These are phyloP conservation scores for Rubus idaeus DNA, from an alignment of 306 rosid species.

Conservation along the genomic window DNA sequence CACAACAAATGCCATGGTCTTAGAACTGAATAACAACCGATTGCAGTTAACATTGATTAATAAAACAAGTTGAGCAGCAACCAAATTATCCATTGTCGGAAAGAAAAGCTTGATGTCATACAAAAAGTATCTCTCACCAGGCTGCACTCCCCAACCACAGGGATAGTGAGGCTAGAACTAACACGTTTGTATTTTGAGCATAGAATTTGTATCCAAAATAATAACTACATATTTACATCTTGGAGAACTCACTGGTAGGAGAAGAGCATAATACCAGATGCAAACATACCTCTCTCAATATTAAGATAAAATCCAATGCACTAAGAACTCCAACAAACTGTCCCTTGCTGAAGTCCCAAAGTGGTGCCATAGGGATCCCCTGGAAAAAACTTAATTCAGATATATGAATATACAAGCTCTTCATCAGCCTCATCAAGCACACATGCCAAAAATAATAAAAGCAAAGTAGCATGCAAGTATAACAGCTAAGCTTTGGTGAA, in stretches of 20 bases:
- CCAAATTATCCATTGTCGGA: neutral
- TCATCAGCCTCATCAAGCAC: slow-evolving; percentile 22
- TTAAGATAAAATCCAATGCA: slow-evolving; percentile 89
- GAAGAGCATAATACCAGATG: slow-evolving; percentile 27
- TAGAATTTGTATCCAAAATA: neutral
- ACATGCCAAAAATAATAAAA: neutral
- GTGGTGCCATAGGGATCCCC: slow-evolving; percentile 97
- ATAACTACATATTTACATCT: slow-evolving; percentile 19
- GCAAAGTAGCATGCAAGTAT: neutral
- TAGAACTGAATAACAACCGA: neutral
- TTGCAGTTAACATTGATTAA: neutral
- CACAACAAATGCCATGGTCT: neutral
- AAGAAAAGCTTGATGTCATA: neutral
- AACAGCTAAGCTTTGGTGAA: neutral
- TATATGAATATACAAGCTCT: slow-evolving; percentile 22
- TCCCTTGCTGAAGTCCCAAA: slow-evolving; percentile 85
- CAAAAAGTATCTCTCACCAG: neutral
- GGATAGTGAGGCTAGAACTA: neutral
- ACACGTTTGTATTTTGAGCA: neutral
- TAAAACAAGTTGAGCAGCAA: neutral
- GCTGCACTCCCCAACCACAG: neutral
- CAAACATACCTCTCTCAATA: slow-evolving; percentile 81
- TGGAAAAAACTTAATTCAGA: slow-evolving; percentile 39
- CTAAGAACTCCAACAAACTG: slow-evolving; percentile 95
- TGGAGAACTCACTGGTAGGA: slow-evolving; percentile 26